Conservation (phyloP, 805 yeast genomes). For the Candida stauntonica region DNA sequence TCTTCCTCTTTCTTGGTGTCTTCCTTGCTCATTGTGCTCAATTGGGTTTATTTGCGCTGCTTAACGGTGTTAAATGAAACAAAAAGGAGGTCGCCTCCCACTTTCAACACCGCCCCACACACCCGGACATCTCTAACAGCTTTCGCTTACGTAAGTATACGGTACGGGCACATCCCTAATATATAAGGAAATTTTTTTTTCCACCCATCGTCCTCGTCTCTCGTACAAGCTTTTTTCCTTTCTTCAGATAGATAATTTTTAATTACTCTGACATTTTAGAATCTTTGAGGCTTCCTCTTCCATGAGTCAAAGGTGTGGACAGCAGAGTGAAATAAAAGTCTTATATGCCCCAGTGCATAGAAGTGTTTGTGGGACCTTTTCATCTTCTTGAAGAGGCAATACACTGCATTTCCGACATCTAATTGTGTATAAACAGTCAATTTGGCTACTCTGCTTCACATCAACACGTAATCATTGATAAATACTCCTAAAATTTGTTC, state of each 20-base stretch:
- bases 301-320: constrained; percentile 43
- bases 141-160: too few relatives aligned
- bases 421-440: not conserved
- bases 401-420: constrained; percentile 7
- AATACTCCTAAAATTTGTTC: constrained; percentile 44
- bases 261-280: constrained; percentile 37
- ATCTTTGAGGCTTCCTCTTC: constrained; percentile 31
- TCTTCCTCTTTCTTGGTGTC: constrained; percentile 12
- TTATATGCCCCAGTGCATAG: constrained; percentile 7
- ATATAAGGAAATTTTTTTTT: constrained; percentile 10
- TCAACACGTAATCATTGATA: too few relatives aligned
- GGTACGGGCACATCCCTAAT: too few relatives aligned
- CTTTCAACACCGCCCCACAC: not conserved
- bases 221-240: constrained; percentile 10
- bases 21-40: constrained; percentile 11
- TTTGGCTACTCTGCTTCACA: too few relatives aligned
- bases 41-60: not conserved
- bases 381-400: not conserved
- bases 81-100: not conserved
- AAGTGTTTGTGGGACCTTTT: constrained; percentile 3
- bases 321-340: constrained; percentile 41
- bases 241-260: constrained; percentile 28
- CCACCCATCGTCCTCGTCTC: not conserved
- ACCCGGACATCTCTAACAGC: not conserved
- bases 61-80: not conserved